Conservation (phyloP, 306 rosid genomes). For the Prunus armeniaca region DNA sequence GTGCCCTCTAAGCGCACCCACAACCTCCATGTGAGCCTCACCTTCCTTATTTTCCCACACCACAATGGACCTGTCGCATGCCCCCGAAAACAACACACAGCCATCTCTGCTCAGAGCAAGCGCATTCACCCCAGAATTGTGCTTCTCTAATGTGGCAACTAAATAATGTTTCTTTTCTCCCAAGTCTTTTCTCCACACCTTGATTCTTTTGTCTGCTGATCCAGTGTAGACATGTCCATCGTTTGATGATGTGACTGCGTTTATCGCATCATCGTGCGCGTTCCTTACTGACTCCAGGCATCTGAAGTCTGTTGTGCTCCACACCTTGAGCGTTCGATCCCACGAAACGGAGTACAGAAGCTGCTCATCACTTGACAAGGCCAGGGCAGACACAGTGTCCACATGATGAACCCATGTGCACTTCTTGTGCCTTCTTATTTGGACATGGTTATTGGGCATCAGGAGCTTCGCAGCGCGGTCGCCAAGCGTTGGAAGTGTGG, state of each 20-base stretch:
- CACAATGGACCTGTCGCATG: constrained; percentile 74
- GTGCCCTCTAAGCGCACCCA: constrained; percentile 79
- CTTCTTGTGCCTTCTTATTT: constrained; percentile 74
- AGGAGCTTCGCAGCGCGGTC: constrained; percentile 62
- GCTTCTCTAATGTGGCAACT: constrained; percentile 61
- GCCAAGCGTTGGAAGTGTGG: constrained; percentile 73
- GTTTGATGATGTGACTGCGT: constrained; percentile 54
- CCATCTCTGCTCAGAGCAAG: constrained; percentile 64
- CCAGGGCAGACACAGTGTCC: constrained; percentile 76
- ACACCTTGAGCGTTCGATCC: constrained; percentile 83
- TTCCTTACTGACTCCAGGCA: constrained; percentile 70
- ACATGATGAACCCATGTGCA: constrained; percentile 94
- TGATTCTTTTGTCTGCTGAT: constrained; percentile 78
- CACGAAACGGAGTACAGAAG: constrained; percentile 81
- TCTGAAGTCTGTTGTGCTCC: constrained; percentile 69
- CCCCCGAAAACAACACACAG: constrained; percentile 69
- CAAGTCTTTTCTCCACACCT: constrained; percentile 56
- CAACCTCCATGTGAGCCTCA: constrained; percentile 39
- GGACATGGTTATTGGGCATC: constrained; percentile 67
- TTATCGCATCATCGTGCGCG: constrained; percentile 90
- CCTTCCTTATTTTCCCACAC: constrained; percentile 54
- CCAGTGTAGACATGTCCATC: constrained; percentile 82
- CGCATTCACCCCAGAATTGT: constrained; percentile 76
- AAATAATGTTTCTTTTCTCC: constrained; percentile 49
- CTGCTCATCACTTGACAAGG: constrained; percentile 61